Evolutionary conservation across 306 rosid species (phyloP), one percentile per base, ranked within the genome.

Genomic region (Acacia crassicarpa): DNA sequence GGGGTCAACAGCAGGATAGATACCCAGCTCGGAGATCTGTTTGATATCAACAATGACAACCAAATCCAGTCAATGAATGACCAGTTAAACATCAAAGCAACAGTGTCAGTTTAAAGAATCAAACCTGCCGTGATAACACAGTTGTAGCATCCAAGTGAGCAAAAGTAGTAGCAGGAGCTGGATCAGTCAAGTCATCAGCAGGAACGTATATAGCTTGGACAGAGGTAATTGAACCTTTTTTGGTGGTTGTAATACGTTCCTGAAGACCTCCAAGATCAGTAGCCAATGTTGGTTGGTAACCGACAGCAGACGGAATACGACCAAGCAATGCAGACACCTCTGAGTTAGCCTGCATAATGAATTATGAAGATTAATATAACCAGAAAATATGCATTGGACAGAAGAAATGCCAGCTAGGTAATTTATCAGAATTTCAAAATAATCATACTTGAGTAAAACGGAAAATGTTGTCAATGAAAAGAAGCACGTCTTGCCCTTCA

Each of bases 141-240:
- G 99, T 95, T 6, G 99, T 95, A 56, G 99, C 99, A 88, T 95
- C 99, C 93, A 95, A 87, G 90, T 95, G 99, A 88, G 99, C 99
- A 8, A 95, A 95, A 11, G 99, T 93, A 17, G 99, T 95, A 40
- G 99, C 99, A 65, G 99, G 99, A 80, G 99, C 99, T 33, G 99
- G 99, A 95, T 95, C 99, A 74, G 99, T 95, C 97, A 95, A 93
- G 61, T 95, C 99, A 89, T 95, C 99, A 79, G 99, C 99, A 83
- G 99, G 99, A 84, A 95, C 99, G 51, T 95, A 95, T 71, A 95
- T 95, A 86, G 99, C 99, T 84, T 95, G 99, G 80, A 95, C 99
- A 75, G 99, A 95, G 65, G 99, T 95, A 49, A 95, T 95, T 74
- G 99, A 95, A 85, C 99, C 99, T 83, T 95, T 95, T 85, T 93